Evolutionary conservation across 2,329 filamentous ascomycete species (phyloP).

Genomic region (Penicillium freii): DNA sequence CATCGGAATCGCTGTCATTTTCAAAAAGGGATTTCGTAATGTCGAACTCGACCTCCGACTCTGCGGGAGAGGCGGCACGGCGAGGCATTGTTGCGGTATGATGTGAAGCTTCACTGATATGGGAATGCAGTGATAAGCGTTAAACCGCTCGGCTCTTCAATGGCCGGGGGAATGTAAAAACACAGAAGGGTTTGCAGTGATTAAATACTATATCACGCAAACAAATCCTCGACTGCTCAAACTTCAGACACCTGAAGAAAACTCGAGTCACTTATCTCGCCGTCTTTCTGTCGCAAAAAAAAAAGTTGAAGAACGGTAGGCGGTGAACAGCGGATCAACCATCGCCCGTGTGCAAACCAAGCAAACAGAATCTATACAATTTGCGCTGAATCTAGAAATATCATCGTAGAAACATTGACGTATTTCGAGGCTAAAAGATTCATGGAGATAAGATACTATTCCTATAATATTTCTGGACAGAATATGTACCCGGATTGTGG

Average conservation of each 20-base stretch:
- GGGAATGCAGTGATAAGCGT: conserved; percentile 14
- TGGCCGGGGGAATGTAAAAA: not conserved
- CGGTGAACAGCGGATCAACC: conserved; percentile 16
- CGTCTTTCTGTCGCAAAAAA: conserved; percentile 19
- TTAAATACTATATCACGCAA: not conserved
- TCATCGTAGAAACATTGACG: not conserved
- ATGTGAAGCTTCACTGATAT: conserved; percentile 9
- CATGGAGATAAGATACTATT: not conserved
- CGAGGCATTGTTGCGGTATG: conserved; percentile 58
- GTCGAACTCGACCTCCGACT: conserved; percentile 88
- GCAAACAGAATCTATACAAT: conserved; percentile 22
- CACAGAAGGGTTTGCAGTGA: not conserved
- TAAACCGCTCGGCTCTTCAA: conserved; percentile 5
- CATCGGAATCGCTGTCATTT: conserved; percentile 51
- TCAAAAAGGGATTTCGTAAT: conserved; percentile 77
- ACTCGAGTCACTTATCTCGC: conserved; percentile 11
- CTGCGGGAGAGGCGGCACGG: conserved; percentile 73
- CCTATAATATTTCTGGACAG: no score
- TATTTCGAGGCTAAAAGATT: not conserved
- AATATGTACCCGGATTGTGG: no score
- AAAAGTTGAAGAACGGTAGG: conserved; percentile 20
- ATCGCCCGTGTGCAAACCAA: conserved; percentile 20
- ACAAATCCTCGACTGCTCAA: conserved; percentile 3
- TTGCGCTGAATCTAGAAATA: not conserved
- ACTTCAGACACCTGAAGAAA: conserved; percentile 10